Base-by-base conservation (phyloP, 495 filamentous ascomycete species). In the Penicillium pancosmium region DNA sequence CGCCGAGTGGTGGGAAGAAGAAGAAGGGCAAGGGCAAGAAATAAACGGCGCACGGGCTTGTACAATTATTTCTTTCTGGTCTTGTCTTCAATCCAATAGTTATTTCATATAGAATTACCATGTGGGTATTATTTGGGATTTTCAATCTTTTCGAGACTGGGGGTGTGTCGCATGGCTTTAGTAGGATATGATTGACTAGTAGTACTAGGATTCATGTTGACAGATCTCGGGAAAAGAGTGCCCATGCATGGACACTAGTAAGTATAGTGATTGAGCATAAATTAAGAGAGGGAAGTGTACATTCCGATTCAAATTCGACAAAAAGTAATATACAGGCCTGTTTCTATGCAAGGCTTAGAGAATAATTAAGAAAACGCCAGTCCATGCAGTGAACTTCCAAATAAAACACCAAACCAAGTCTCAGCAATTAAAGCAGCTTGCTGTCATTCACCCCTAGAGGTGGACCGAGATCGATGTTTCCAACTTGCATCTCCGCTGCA, bases 11-110 rank as follows among this genome's bases (percentile, higher is more conserved):
- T 50, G 56, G 70, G 52, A 80, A 72, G 53, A 81, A 80, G 69
- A 90, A 86, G 80, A 92, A 91, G 80, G 88, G 89, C 78, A 89
- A 88, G 77, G 84, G 83, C 50, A 92, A 91, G 84, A 90, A 93
- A 80, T 89, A 78, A 31, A 31, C 8, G 78, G 65, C 41, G 36
- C 31, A 4, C 38, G 34, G n/a, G 35, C 36, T 51, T 68, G 46
- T 60, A 61, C 46, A 44, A 21, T 49, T 40, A 18, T 48, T 56
- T 35, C 23, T 60, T 57, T 44, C 36, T 36, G 34, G 1, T n/a
- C 41, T 7, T 19, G 41, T 19, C 16, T 38, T 44, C 19, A 44
- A 19, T 44, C 16, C 13, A 44, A n/a, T n/a, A 5, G 41, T 19
- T 7, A 44, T 44, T 44, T 44, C 41, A 44, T 44, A 44, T 44